phyloP scores from a whole-genome alignment of 257 asterid genomes.

The Rauvolfia tetraphylla region DNA sequence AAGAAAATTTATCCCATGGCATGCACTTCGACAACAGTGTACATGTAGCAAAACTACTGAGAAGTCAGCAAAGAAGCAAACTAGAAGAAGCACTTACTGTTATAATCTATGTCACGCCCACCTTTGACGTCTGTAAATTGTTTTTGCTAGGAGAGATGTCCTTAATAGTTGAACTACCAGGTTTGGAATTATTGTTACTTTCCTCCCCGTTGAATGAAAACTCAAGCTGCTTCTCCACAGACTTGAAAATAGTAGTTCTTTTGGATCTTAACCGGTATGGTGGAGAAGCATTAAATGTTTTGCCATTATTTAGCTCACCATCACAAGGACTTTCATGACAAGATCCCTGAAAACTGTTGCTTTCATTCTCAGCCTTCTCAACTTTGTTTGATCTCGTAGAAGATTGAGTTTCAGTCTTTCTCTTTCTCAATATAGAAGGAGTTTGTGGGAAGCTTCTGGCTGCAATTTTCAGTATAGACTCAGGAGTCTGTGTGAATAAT shows the following conservation, averaged over 20 bases:
- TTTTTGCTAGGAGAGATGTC: slow-evolving; percentile 41
- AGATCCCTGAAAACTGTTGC: slow-evolving; percentile 30
- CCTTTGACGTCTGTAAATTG: slow-evolving; percentile 51
- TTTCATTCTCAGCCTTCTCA: slow-evolving; percentile 26
- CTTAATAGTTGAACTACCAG: slow-evolving; percentile 39
- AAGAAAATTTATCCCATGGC: background rate
- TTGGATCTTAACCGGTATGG: slow-evolving; percentile 70
- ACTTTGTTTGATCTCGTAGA: slow-evolving; percentile 25
- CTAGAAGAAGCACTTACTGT: slow-evolving; percentile 21
- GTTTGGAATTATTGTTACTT: slow-evolving; percentile 26
- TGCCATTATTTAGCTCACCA: slow-evolving; percentile 36
- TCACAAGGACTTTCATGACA: slow-evolving; percentile 28
- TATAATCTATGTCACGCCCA: slow-evolving; percentile 35
- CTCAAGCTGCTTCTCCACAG: slow-evolving; percentile 93
- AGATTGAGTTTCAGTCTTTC: slow-evolving; percentile 40
- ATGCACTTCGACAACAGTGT: background rate
- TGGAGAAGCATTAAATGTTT: slow-evolving; percentile 74
- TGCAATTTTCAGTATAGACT: slow-evolving; percentile 74
- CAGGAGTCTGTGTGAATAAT: slow-evolving; percentile 57
- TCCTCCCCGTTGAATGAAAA: slow-evolving; percentile 45
- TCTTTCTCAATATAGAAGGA: slow-evolving; percentile 84
- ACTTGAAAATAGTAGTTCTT: slow-evolving; percentile 61
- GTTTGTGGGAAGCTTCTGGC: slow-evolving; percentile 81
- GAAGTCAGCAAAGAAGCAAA: background rate
- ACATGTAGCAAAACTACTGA: background rate